Percentiles rank a stretch among this genome's conserved stretches.
Evolutionary conservation across 495 filamentous ascomycete species (phyloP).

Genomic region (Talaromyces ruber): DNA sequence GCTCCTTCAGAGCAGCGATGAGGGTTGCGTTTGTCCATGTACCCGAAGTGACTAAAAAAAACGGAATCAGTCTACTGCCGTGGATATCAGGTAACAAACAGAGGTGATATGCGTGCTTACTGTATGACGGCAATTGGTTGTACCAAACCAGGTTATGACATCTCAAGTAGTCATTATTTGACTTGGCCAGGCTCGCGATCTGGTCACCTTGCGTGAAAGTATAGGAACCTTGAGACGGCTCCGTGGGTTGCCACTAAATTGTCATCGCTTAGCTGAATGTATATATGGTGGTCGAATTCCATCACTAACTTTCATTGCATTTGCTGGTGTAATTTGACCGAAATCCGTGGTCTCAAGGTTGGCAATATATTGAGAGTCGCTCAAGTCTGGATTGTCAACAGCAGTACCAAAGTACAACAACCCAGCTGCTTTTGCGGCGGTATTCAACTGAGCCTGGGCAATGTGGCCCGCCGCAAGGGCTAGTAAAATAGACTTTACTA

Average conservation of each 20-base stretch:
- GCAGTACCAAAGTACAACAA: constrained; percentile 52
- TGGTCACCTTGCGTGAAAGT: constrained; percentile 40
- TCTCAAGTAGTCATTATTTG: constrained; percentile 45
- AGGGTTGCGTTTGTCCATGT: constrained; percentile 47
- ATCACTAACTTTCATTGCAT: constrained; percentile 41
- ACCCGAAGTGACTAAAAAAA: constrained; percentile 34
- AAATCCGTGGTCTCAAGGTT: constrained; percentile 42
- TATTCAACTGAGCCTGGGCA: constrained; percentile 28
- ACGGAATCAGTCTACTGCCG: not conserved
- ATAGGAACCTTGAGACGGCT: constrained; percentile 42
- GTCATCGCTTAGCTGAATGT: not conserved
- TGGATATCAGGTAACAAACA: not conserved
- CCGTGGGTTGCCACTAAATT: constrained; percentile 39
- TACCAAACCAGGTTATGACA: constrained; percentile 60
- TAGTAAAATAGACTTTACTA: not conserved
- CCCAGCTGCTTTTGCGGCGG: constrained; percentile 43
- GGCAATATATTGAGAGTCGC: constrained; percentile 38
- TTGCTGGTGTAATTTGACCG: constrained; percentile 50
- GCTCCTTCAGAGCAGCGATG: constrained; percentile 39
- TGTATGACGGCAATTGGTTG: constrained; percentile 50
- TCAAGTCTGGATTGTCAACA: constrained; percentile 45
- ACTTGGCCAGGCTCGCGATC: constrained; percentile 39
- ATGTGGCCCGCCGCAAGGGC: not conserved
- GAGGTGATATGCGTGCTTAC: constrained; percentile 14
- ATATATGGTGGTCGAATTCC: not conserved